Conservation (phyloP, 805 yeast genomes). For the Candida ascalaphidarum region DNA sequence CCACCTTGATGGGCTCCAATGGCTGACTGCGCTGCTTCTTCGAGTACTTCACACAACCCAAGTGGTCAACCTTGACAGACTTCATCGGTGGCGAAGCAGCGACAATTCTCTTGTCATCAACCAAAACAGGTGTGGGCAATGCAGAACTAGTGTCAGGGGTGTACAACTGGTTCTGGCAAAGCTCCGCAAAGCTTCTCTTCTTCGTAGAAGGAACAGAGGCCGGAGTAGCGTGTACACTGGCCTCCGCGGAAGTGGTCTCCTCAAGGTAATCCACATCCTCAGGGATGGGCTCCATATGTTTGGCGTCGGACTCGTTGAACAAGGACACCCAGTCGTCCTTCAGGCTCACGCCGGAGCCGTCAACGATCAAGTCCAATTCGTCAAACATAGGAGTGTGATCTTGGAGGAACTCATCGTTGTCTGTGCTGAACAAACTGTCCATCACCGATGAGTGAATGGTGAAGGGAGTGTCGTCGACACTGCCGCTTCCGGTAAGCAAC, state of each 20-base stretch:
- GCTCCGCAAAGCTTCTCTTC: too few relatives aligned
- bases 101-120: constrained; percentile 2
- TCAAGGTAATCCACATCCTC: constrained; percentile 1
- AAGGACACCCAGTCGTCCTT: constrained; percentile 57
- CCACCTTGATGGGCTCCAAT: constrained; percentile 55
- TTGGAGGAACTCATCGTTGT: constrained; percentile 19
- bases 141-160: constrained; percentile 23
- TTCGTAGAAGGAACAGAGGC: background rate
- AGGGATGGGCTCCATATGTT: constrained; percentile 4
- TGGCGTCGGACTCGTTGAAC: constrained; percentile 23
- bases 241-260: constrained; percentile 2
- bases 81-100: constrained; percentile 3
- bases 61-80: constrained; percentile 45
- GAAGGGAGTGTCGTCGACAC: too few relatives aligned
- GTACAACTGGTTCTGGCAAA: constrained; percentile 13
- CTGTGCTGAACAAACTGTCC: constrained; percentile 42
- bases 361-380: constrained; percentile 36
- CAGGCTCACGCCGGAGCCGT: constrained; percentile 27
- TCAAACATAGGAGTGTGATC: constrained; percentile 57
- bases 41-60: constrained; percentile 70
- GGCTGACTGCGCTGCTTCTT: constrained; percentile 72
- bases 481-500: too few relatives aligned
- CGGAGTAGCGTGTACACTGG: background rate
- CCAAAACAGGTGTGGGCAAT: constrained; percentile 23
- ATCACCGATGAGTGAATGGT: constrained; percentile 45